phyloP scores from a whole-genome alignment of 2,329 filamentous ascomycete species.

The Fusarium sp. region DNA sequence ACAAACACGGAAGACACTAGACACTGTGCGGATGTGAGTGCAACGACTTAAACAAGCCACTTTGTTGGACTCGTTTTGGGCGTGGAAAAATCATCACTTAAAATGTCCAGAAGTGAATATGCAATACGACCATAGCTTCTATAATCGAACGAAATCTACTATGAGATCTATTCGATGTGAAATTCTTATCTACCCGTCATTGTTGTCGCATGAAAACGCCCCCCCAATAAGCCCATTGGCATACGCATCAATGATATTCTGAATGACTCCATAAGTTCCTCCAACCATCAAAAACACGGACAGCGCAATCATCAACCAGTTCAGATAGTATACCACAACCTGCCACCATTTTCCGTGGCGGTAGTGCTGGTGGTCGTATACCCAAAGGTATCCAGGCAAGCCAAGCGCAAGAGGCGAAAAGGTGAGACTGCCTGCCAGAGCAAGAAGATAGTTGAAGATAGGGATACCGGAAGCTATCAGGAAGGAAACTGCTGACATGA shows the following conservation, averaged over 20 bases:
- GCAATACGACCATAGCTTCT: not conserved
- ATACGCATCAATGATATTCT: conserved; percentile 30
- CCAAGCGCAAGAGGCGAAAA: conserved; percentile 51
- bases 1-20: not conserved
- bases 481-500: conserved; percentile 37
- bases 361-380: conserved; percentile 32
- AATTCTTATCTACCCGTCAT: conserved; percentile 11
- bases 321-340: conserved; percentile 17
- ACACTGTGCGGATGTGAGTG: no score
- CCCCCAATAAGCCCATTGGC: conserved; percentile 20
- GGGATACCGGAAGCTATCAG: conserved; percentile 45
- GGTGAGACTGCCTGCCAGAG: conserved; percentile 50
- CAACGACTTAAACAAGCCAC: not conserved
- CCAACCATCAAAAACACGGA: conserved; percentile 22
- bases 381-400: conserved; percentile 48
- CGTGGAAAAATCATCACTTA: not conserved
- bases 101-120: not conserved
- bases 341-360: conserved; percentile 18
- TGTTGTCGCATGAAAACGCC: conserved; percentile 25
- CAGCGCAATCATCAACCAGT: conserved; percentile 22
- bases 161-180: not conserved
- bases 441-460: conserved; percentile 52
- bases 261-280: conserved; percentile 25
- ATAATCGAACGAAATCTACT: not conserved
- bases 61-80: no score